Percentiles rank a stretch among this genome's conserved stretches.
Evolutionary conservation across 768 basidiomycete genomes (phyloP).

Genomic region (Macrolepiota albuminosa): DNA sequence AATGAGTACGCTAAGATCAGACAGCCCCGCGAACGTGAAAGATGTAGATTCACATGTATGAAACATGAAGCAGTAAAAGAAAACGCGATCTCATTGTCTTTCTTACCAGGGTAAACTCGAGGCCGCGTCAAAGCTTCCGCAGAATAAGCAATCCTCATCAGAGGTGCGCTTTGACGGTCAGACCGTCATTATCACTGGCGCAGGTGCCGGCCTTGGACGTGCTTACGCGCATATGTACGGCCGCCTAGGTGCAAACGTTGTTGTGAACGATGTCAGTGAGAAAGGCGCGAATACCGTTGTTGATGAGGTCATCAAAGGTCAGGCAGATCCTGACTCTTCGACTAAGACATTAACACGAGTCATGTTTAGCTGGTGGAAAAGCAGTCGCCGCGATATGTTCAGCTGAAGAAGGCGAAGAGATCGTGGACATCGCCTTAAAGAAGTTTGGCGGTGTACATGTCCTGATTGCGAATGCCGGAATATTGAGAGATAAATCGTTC

Average conservation of each 20-base stretch:
- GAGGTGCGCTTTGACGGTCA: constrained; percentile 81
- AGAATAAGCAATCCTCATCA: constrained; percentile 66
- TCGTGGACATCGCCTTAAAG: constrained; percentile 83
- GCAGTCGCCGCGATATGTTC: constrained; percentile 80
- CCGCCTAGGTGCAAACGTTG: constrained; percentile 91
- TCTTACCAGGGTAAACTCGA: constrained; percentile 50
- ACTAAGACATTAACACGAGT: neutral
- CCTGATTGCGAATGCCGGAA: constrained; percentile 90
- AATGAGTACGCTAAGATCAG: constrained; percentile 10
- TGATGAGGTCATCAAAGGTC: constrained; percentile 79
- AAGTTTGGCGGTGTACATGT: constrained; percentile 87
- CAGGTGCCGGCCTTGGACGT: constrained; percentile 91
- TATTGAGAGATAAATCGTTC: constrained; percentile 92
- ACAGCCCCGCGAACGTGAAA: constrained; percentile 58
- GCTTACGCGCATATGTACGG: constrained; percentile 90
- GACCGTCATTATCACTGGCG: constrained; percentile 92
- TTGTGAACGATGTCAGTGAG: constrained; percentile 91
- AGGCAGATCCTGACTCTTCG: constrained; percentile 10
- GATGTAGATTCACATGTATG: constrained; percentile 58
- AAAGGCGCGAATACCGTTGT: constrained; percentile 82
- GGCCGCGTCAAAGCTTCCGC: constrained; percentile 51
- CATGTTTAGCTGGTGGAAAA: constrained; percentile 73
- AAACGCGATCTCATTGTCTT: neutral
- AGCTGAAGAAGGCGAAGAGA: constrained; percentile 86
- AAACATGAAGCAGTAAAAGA: constrained; percentile 1